These are phyloP conservation scores for Pleurotus ostreatus DNA, from an alignment of 768 basidiomycete species.

Conservation along the genomic window DNA sequence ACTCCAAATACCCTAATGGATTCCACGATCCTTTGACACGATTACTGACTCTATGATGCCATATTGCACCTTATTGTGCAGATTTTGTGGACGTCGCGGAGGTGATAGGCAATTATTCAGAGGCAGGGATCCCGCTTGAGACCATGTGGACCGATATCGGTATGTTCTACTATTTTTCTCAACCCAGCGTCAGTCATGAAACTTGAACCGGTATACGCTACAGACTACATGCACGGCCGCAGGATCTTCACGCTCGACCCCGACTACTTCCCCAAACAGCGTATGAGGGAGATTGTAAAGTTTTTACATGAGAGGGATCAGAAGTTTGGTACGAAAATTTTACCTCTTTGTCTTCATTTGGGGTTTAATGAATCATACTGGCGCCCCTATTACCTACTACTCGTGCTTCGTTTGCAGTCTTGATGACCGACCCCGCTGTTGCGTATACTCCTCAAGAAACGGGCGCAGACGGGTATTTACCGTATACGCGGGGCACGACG, in stretches of 20 bases:
- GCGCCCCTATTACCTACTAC: not conserved
- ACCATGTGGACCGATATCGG: slow-evolving; percentile 83
- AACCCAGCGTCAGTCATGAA: not conserved
- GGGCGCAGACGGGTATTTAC: slow-evolving; percentile 33
- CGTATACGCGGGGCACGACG: slow-evolving; percentile 51
- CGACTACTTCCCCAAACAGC: slow-evolving; percentile 56
- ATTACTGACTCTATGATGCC: not conserved
- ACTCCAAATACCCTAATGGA: not conserved
- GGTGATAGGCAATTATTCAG: slow-evolving; percentile 60
- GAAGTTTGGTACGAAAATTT: slow-evolving; percentile 40
- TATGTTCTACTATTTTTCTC: slow-evolving; percentile 13
- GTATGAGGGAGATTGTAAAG: slow-evolving; percentile 63
- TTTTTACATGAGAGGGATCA: slow-evolving; percentile 60
- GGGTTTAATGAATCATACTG: not conserved
- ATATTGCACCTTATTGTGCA: slow-evolving; percentile 16
- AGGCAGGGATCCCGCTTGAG: slow-evolving; percentile 62
- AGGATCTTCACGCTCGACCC: slow-evolving; percentile 68
- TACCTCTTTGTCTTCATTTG: not conserved
- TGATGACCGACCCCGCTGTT: slow-evolving; percentile 76
- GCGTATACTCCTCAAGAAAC: slow-evolving; percentile 37
- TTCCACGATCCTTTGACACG: not conserved
- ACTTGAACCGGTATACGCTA: not conserved
- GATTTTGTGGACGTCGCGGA: slow-evolving; percentile 60
- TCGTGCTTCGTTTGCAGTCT: slow-evolving; percentile 31
- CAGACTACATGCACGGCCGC: slow-evolving; percentile 69